Percentiles rank a stretch among this genome's conserved stretches.
Conservation (phyloP, 1,139 yeast genomes). For the Blastobotrys illinoisensis region DNA sequence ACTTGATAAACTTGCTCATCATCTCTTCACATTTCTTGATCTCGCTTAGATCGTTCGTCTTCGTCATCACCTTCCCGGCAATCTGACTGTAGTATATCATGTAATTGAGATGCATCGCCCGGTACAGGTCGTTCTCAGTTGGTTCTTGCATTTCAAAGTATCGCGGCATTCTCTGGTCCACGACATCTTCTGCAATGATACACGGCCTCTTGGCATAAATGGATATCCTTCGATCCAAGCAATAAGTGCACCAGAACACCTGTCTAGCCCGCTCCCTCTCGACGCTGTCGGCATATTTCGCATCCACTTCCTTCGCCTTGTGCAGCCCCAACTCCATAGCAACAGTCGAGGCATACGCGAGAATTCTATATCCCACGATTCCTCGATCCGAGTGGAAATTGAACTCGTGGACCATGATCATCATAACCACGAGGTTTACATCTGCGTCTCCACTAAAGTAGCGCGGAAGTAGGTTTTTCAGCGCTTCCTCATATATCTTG, state of each 20-base stretch:
- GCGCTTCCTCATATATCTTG: slow-evolving; percentile 18
- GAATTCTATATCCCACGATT: slow-evolving; percentile 21
- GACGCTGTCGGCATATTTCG: slow-evolving; percentile 13
- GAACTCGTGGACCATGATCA: slow-evolving; percentile 23
- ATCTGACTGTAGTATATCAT: slow-evolving; percentile 24
- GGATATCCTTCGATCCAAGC: slow-evolving; percentile 23
- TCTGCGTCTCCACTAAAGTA: slow-evolving; percentile 17
- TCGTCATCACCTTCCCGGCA: slow-evolving; percentile 17
- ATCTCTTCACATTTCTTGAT: slow-evolving; percentile 14
- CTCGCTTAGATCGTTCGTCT: slow-evolving; percentile 5
- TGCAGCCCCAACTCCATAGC: slow-evolving; percentile 25
- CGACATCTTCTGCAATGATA: slow-evolving; percentile 22
- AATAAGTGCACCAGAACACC: slow-evolving; percentile 26
- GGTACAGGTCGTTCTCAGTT: slow-evolving; percentile 19
- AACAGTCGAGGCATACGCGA: slow-evolving; percentile 21
- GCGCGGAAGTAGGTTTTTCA: slow-evolving; percentile 12
- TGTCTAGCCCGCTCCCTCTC: slow-evolving; percentile 18
- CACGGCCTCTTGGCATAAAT: slow-evolving; percentile 23
- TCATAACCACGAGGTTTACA: slow-evolving; percentile 14
- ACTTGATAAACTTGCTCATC: slow-evolving; percentile 17
- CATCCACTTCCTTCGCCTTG: slow-evolving; percentile 15
- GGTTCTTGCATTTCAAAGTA: slow-evolving; percentile 7
- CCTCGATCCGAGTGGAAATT: slow-evolving; percentile 26
- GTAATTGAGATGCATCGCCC: slow-evolving; percentile 21
- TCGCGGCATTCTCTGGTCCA: slow-evolving; percentile 22